Conservation (phyloP, 2,329 filamentous ascomycete species). For the Aspergillus uvarum region DNA sequence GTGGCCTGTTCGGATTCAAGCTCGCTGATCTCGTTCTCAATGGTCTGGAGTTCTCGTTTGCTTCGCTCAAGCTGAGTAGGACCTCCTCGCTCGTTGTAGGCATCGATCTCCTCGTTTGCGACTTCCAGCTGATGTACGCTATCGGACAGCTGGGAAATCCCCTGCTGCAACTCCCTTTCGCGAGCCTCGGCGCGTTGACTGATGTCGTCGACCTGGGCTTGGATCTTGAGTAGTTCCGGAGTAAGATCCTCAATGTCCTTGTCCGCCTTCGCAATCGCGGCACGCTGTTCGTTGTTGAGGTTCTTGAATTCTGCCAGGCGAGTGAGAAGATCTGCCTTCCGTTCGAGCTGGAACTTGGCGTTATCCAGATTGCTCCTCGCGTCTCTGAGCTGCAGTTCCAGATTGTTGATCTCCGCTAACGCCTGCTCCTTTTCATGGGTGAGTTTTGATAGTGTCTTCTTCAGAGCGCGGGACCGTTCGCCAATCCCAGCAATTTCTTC, state of each 20-base stretch:
- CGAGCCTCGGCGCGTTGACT: conserved; percentile 68
- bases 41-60: conserved; percentile 64
- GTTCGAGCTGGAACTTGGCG: conserved; percentile 73
- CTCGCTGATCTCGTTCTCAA: conserved; percentile 65
- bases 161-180: conserved; percentile 69
- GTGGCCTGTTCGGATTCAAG: conserved; percentile 67
- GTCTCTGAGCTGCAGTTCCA: conserved; percentile 78
- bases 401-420: conserved; percentile 63
- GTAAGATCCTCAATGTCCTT: conserved; percentile 70
- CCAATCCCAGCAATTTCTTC: conserved; percentile 67
- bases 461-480: conserved; percentile 66
- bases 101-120: conserved; percentile 73
- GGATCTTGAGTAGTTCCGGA: conserved; percentile 73
- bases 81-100: conserved; percentile 75
- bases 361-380: conserved; percentile 69
- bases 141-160: conserved; percentile 68
- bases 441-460: conserved; percentile 64
- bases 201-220: conserved; percentile 74
- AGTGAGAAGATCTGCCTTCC: conserved; percentile 67
- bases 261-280: conserved; percentile 68
- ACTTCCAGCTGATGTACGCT: conserved; percentile 75
- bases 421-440: conserved; percentile 69
- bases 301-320: conserved; percentile 74
- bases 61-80: conserved; percentile 68
- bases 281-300: conserved; percentile 66